Evolutionary conservation across 495 filamentous ascomycete genomes (phyloP), one percentile per base, ranked within the genome.

Genomic region (Talaromyces adpressus): DNA sequence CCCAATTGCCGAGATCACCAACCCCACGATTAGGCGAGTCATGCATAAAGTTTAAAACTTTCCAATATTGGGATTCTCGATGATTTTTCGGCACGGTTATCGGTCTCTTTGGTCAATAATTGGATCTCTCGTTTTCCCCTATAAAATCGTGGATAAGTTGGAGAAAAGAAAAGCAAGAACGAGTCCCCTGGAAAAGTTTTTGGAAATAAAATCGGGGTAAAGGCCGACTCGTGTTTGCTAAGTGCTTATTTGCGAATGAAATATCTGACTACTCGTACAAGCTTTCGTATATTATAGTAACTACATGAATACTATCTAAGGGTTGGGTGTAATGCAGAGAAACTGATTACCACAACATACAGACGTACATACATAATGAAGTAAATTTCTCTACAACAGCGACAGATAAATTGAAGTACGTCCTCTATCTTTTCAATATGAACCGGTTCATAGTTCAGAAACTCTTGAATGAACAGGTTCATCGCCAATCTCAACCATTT

Each of bases 401-500:
- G 29, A 30, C 7, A 30, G 0, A 30, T 30, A 6, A 6, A 6
- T 6, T 30, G 6, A 30, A 7, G 4, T 30, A 6, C 7, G 6
- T 7, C 3, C 7, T 30, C 5, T 6, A 7, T 16, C 36, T 41
- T 3, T 41, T 41, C 14, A 3, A 5, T 16, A 12, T 41, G 36
- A n/a, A n/a, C n/a, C n/a, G n/a, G 1, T 12, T 41, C 14, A 41
- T 16, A 41, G 36, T 3, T 12, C 5, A 1, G 36, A 16, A 12
- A 41, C 16, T 4, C 36, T 41, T 16, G 9, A 1, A 60, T 78
- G 77, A 25, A 73, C 71, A 22, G 72, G 68, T 57, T 72, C 73
- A 65, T 79, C 76, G 0, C 76, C 73, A 69, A 78, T 77, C 63
- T 78, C 73, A 59, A 57, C 63, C 74, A 79, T 80, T 67, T 79